Base-by-base conservation (phyloP, 352 stramenopile genomes). In the Phytophthora lateralis region DNA sequence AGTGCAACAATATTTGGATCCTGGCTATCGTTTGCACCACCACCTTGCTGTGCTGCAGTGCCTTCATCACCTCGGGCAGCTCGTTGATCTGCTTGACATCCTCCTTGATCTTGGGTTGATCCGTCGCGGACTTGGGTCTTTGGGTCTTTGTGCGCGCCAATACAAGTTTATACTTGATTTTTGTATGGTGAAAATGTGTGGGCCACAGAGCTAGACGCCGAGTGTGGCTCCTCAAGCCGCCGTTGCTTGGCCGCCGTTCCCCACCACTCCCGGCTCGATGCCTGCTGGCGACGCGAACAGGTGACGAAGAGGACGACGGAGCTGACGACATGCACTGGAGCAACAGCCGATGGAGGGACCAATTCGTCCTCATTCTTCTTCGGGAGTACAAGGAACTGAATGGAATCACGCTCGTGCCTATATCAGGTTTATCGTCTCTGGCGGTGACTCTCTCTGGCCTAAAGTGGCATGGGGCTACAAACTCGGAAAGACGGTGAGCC, bases 401-500 rank as follows among this genome's bases (percentile, higher is more conserved):
- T 9, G 68, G 65, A 30, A 27, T 78, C 39, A 45, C 48, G 6
- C 12, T 73, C 0, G 69, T 81, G 20, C 61, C 64, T 12, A 45
- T 21, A 0, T 21, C 64, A 24, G n/a, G n/a, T 81, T 78, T 49
- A 41, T 71, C 7, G 65, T 81, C 4, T 64, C 68, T 1, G 43
- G 26, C 1, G 51, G 30, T 3, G 54, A 73, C n/a, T 4, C 18
- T 18, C 46, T 11, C 2, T 81, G 72, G 72, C 65, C 72, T 0
- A 1, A 20, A 8, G 43, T 52, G 6, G 57, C 58, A 39, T 73
- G 66, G 61, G 66, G 65, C 6, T 59, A 69, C 45, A 53, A 26
- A 2, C 55, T 78, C 0, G 72, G 72, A 7, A 29, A 12, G 2
- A 55, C 49, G 1, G 68, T 77, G 18, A 30, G 17, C 14, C 4